A percentile compares a stretch with the other conserved stretches of the same genome.
Conservation (phyloP, 2,329 filamentous ascomycete species). For the Eutypella sp. region DNA sequence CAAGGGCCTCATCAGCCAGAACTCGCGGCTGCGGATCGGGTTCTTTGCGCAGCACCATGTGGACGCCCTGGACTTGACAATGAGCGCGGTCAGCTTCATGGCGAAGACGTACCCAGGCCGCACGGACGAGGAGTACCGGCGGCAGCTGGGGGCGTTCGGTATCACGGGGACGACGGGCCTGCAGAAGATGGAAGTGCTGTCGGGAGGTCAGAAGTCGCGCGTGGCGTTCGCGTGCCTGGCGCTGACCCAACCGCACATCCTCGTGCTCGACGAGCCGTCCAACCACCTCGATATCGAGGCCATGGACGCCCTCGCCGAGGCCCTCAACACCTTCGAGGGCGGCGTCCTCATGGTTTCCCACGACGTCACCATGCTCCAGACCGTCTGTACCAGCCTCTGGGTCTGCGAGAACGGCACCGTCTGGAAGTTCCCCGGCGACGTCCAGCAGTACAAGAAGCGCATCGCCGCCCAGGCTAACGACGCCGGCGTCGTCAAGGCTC, state of each 20-base stretch:
- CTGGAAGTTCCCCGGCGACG: constrained; percentile 92
- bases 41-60: constrained; percentile 99
- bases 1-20: constrained; percentile 77
- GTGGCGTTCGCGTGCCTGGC: constrained; percentile 97
- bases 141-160: constrained; percentile 85
- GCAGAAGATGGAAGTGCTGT: constrained; percentile 91
- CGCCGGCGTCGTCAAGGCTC: constrained; percentile 73
- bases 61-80: constrained; percentile 85
- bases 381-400: constrained; percentile 91
- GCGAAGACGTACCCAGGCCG: constrained; percentile 83
- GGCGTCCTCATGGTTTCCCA: constrained; percentile 98
- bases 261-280: constrained; percentile 96
- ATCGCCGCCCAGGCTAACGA: constrained; percentile 86
- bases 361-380: constrained; percentile 98
- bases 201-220: constrained; percentile 96
- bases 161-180: constrained; percentile 93
- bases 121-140: constrained; percentile 93
- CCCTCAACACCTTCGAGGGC: constrained; percentile 81
- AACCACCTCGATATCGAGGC: constrained; percentile 99
- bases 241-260: constrained; percentile 88
- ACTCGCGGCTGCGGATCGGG: constrained; percentile 83
- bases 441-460: constrained; percentile 96
- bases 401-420: constrained; percentile 93
- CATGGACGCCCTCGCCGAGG: constrained; percentile 89
- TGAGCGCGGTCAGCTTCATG: constrained; percentile 94